Evolutionary conservation across 1,139 yeast genomes (phyloP).

Genomic region (Yamadazyma jaroonii): DNA sequence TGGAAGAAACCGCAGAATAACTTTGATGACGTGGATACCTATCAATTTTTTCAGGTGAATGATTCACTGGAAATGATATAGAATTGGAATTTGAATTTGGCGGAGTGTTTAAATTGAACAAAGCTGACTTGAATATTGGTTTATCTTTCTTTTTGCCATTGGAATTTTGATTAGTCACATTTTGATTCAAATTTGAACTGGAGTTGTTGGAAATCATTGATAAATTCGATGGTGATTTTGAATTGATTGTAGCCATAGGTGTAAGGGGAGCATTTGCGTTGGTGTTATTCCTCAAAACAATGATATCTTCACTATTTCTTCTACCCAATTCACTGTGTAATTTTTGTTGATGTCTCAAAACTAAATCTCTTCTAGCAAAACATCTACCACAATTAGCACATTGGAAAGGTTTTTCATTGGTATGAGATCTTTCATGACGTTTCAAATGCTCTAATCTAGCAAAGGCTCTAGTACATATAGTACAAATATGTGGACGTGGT

Average conservation of each 20-base stretch:
- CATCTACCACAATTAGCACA: constrained; percentile 52
- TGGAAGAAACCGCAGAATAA: constrained; percentile 75
- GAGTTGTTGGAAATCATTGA: background rate
- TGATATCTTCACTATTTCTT: constrained; percentile 34
- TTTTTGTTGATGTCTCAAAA: constrained; percentile 47
- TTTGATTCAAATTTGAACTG: background rate
- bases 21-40: constrained; percentile 59
- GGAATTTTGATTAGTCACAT: background rate
- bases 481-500: constrained; percentile 89
- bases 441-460: constrained; percentile 92
- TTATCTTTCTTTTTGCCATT: constrained; percentile 3
- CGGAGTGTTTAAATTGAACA: constrained; percentile 14
- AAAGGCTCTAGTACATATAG: constrained; percentile 93
- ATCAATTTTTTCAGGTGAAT: constrained; percentile 3
- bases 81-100: constrained; percentile 8
- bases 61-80: constrained; percentile 4
- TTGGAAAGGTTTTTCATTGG: constrained; percentile 91
- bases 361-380: constrained; percentile 48
- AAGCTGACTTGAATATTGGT: constrained; percentile 23
- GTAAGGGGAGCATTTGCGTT: constrained; percentile 46
- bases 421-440: constrained; percentile 92
- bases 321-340: constrained; percentile 28
- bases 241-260: constrained; percentile 3
- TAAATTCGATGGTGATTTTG: background rate
- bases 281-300: constrained; percentile 43